A percentile compares a stretch with the other conserved stretches of the same genome.
These are phyloP conservation scores for Dryas integrifolia DNA, from an alignment of 331 rosid genomes.

Conservation along the genomic window DNA sequence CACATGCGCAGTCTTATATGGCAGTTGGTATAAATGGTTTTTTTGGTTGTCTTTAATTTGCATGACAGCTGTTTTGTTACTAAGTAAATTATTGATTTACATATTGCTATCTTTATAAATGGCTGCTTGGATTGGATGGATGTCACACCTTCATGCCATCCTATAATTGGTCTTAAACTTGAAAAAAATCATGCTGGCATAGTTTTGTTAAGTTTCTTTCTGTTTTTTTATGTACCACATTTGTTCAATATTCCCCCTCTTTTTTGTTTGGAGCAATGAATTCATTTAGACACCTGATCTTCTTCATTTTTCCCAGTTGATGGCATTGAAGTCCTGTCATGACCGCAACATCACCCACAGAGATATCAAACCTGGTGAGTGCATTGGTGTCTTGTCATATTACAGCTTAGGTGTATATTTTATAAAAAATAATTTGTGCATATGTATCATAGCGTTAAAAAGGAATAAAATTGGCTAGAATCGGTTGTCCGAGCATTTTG, in stretches of 20 bases:
- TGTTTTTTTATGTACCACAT: not conserved
- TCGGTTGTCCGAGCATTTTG: not conserved
- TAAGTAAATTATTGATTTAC: not conserved
- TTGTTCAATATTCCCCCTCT: not conserved
- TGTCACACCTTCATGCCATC: too few relatives aligned
- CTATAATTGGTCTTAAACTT: not conserved
- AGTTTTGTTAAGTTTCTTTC: not conserved
- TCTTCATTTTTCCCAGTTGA: constrained; percentile 51
- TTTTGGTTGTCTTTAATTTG: constrained; percentile 12
- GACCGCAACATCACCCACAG: constrained; percentile 94
- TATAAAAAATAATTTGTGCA: not conserved
- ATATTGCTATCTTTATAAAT: not conserved
- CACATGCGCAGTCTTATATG: constrained; percentile 79
- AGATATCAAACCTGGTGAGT: constrained; percentile 95
- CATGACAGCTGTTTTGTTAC: not conserved
- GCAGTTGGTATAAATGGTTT: constrained; percentile 61
- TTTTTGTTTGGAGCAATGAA: not conserved
- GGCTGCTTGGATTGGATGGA: too few relatives aligned
- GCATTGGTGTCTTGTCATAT: constrained; percentile 17
- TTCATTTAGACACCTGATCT: constrained; percentile 21
- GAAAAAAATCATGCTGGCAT: not conserved
- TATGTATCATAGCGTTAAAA: not conserved
- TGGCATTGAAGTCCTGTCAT: constrained; percentile 87
- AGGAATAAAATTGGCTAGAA: not conserved
- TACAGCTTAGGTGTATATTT: not conserved